Evolutionary conservation across 345 rosid genomes (phyloP).

Genomic region (Syzygium aqueum): DNA sequence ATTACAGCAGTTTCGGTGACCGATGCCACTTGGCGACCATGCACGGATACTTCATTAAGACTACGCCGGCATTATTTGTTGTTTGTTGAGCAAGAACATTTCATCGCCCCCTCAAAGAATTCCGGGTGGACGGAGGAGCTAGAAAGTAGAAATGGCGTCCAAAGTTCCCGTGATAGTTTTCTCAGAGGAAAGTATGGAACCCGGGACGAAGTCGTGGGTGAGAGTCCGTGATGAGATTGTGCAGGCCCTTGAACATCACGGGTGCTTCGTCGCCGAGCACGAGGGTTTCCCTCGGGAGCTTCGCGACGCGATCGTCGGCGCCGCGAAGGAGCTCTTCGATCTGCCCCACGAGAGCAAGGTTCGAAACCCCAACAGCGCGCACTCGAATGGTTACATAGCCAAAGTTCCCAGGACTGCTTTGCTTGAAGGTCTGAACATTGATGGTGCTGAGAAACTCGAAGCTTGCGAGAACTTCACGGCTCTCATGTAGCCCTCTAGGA

Average conservation of each 20-base stretch:
- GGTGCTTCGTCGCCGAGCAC: constrained; percentile 13
- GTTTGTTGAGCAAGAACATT: background rate
- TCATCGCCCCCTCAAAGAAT: background rate
- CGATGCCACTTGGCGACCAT: background rate
- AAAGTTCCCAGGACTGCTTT: constrained; percentile 20
- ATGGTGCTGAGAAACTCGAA: constrained; percentile 11
- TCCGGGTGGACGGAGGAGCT: background rate
- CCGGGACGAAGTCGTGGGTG: constrained; percentile 12
- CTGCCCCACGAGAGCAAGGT: constrained; percentile 22
- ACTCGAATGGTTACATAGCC: constrained; percentile 28
- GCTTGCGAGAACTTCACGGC: constrained; percentile 16
- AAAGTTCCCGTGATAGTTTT: background rate
- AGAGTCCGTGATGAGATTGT: constrained; percentile 1
- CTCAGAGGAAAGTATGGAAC: background rate
- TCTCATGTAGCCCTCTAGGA: constrained; percentile 42
- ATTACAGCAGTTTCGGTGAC: background rate
- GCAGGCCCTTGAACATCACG: constrained; percentile 14
- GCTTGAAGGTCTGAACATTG: constrained; percentile 36
- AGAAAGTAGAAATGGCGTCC: background rate
- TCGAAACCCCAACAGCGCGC: constrained; percentile 17
- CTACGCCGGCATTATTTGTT: background rate
- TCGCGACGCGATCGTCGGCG: background rate
- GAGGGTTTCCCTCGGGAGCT: background rate
- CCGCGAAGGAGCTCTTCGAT: constrained; percentile 9
- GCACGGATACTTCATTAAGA: background rate